Conservation (phyloP, 345 rosid species). For the Litchi chinensis region DNA sequence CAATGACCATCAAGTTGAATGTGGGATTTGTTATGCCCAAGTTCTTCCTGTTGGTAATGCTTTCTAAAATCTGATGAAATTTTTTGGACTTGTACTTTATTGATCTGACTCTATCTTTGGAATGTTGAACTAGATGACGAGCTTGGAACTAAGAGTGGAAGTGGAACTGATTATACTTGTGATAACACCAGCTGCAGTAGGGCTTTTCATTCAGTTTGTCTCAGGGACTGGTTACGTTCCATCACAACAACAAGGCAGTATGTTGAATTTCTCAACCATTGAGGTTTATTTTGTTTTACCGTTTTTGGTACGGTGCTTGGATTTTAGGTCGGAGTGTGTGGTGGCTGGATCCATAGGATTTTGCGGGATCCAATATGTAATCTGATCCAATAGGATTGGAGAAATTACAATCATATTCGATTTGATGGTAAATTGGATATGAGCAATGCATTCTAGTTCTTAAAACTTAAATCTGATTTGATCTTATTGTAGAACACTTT, state of each 20-base stretch:
- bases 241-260: constrained; percentile 86
- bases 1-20: constrained; percentile 55
- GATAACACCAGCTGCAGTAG: constrained; percentile 69
- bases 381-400: no score
- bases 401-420: no score
- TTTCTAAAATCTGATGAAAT: neutral
- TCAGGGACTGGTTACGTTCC: constrained; percentile 79
- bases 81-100: neutral
- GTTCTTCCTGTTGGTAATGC: constrained; percentile 68
- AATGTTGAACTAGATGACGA: constrained; percentile 55
- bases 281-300: neutral
- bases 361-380: no score
- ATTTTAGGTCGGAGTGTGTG: neutral
- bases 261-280: constrained; percentile 32
- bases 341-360: no score
- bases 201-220: constrained; percentile 72
- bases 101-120: constrained; percentile 17
- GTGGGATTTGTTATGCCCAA: constrained; percentile 83
- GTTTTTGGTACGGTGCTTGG: neutral
- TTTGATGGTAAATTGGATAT: no score
- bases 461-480: no score
- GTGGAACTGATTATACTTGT: constrained; percentile 63
- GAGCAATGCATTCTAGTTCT: no score
- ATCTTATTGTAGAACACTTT: no score
- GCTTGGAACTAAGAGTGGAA: constrained; percentile 60